Base-by-base conservation (phyloP, 164 flowering plant genomes). In the Stephania cephalantha region DNA sequence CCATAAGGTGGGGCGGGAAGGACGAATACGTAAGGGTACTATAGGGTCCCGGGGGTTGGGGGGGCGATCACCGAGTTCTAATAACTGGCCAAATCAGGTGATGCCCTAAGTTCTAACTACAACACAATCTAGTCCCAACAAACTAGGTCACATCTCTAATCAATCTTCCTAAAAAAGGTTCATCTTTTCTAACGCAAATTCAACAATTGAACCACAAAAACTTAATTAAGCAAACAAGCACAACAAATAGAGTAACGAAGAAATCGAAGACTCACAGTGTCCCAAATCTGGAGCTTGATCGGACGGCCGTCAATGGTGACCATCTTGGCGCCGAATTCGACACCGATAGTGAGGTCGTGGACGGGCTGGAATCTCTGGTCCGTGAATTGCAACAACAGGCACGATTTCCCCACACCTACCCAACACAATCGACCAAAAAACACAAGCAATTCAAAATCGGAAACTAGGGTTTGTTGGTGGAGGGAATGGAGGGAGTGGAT, bases 261-360 rank as follows among this genome's bases (percentile, higher is more conserved):
- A 61, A 55, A 15, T 1, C 4, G 44, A 9, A 35, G 1, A 79
- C 84, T 31, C 29, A 85, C 87, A 73, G 87, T 85, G 73, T 85
- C 87, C 87, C 87, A 85, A 69, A 85, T 85, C 74, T 85, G 87
- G 35, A 85, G 82, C 78, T 85, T 85, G 58, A 85, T 83, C 6
- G 86, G 87, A 46, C 74, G 73, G 63, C 31, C 52, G 48, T 80
- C 85, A 15, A 85, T 84, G 1, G 82, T 76, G 69, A 85, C 77
- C 88, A 85, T 82, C 63, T 86, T 58, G 3, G 88, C 86, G 42
- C 88, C 88, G 69, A 85, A 85, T 46, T 84, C 88, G 17, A 85
- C 88, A 71, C 88, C 88, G 35, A 85, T 84, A 6, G 88, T 85
- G 25, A 84, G 74, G 70, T 85, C 86, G 73, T 85, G 86, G 11